Evolutionary conservation across 768 basidiomycete species (phyloP), one percentile per base, ranked within the genome.

Genomic region (Filobasidium wieringae): DNA sequence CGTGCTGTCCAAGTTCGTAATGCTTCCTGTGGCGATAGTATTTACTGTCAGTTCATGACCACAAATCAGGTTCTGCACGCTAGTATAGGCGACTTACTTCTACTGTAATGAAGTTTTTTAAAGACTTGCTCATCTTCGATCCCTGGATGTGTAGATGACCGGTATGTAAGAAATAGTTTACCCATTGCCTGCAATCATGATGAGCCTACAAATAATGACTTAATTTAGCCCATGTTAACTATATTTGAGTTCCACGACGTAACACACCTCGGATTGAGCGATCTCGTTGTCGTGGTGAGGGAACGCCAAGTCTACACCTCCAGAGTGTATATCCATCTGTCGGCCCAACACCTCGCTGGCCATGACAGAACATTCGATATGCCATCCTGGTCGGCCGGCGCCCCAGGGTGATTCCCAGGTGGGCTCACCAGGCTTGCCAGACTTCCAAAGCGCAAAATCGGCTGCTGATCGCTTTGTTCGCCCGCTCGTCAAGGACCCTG

Each of bases 271-370:
- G 51, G 88, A 84, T 74, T 99, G 95, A 0, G 95, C 95, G 67
- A 99, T 80, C 76, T 99, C 95, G 71, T 99, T 99, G 72, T 97
- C 93, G 70, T 99, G 95, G 76, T 99, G 95, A 5, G 95, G 95
- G 76, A 99, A 99, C n/a, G 89, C 87, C 50, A 99, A 78, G 76
- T 99, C 95, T 37, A 88, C 84, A 4, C 95, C 95, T 51, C 95
- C 95, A 7, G 91, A 95, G 72, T 99, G 95, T 61, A 99, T 91
- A 73, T 97, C 95, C 83, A 99, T 87, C 58, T 83, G 85, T 57
- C 84, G 80, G 2, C 92, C 93, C 43, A 96, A 78, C 49, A 96
- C 78, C 31, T 85, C 90, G 63, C 83, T 86, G 17, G 92, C 92
- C 93, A 99, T 99, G 32, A 95, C 93, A 3, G 88, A 92, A 75